A percentile compares a stretch with the other conserved stretches of the same genome.
Conservation (phyloP, 2,329 filamentous ascomycete species). For the Penicillium aurantiogriseum region DNA sequence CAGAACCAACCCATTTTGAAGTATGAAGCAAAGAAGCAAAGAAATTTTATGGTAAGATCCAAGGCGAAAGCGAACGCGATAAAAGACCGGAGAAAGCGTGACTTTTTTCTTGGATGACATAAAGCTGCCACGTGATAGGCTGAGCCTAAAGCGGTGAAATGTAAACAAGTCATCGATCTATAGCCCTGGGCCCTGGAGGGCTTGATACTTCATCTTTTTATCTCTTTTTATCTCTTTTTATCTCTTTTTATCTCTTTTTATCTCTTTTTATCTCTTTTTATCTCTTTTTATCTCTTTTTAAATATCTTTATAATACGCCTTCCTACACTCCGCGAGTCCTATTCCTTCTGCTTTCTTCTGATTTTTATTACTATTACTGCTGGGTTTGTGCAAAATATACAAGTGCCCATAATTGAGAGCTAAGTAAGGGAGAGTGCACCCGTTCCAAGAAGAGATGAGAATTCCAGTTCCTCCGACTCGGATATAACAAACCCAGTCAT, state of each 20-base stretch:
- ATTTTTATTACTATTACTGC: not conserved
- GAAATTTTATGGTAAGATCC: not conserved
- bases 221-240: not conserved
- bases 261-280: not conserved
- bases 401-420: not conserved
- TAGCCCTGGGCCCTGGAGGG: not conserved
- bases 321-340: not conserved
- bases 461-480: slow-evolving; percentile 14
- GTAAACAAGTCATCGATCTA: not conserved
- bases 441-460: slow-evolving; percentile 3
- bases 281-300: not conserved
- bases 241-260: not conserved
- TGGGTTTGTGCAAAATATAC: not conserved
- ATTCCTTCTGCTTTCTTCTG: not conserved
- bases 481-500: slow-evolving; percentile 23
- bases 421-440: not conserved
- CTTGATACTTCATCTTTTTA: not conserved
- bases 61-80: slow-evolving; percentile 17
- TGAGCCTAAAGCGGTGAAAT: not conserved
- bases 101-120: slow-evolving; percentile 13
- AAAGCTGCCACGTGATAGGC: slow-evolving; percentile 10
- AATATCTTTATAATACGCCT: not conserved
- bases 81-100: slow-evolving; percentile 19
- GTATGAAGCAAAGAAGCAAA: slow-evolving; percentile 1
- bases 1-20: slow-evolving; percentile 67